These are phyloP conservation scores for Eragrostis curvula DNA, from an alignment of 176 grass and related monocot genomes.

Conservation along the genomic window DNA sequence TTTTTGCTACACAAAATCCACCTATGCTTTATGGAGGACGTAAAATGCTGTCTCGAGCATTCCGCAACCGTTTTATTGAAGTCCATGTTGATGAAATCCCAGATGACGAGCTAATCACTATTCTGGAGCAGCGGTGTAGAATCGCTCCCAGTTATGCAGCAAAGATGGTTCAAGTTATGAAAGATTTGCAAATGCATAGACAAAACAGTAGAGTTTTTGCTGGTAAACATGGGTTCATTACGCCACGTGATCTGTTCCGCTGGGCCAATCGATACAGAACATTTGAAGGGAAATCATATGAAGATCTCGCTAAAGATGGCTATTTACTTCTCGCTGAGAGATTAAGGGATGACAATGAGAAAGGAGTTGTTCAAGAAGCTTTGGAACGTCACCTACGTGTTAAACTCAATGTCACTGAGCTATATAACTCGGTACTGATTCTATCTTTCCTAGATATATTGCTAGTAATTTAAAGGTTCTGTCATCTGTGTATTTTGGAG, in stretches of 20 bases:
- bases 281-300: conserved; percentile 79
- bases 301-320: conserved; percentile 92
- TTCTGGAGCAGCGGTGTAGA: conserved; percentile 67
- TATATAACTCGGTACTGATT: conserved; percentile 70
- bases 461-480: neutral
- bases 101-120: conserved; percentile 71
- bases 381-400: conserved; percentile 67
- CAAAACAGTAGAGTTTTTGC: conserved; percentile 95
- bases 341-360: conserved; percentile 88
- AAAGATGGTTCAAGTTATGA: conserved; percentile 97
- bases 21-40: conserved; percentile 87
- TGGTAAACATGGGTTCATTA: conserved; percentile 99
- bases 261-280: conserved; percentile 81
- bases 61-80: conserved; percentile 95
- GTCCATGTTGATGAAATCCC: conserved; percentile 98
- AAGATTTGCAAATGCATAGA: conserved; percentile 77
- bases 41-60: conserved; percentile 93
- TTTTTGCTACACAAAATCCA: conserved; percentile 97
- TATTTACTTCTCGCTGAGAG: conserved; percentile 97
- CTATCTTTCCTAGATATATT: conserved; percentile 11
- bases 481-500: neutral
- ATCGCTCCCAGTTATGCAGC: conserved; percentile 74
- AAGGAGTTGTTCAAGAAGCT: conserved; percentile 71
- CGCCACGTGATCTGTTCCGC: conserved; percentile 88
- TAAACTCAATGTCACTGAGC: conserved; percentile 61